Evolutionary conservation across 148 eudicot genomes (phyloP).

Genomic region (Dianthus caryophyllus): DNA sequence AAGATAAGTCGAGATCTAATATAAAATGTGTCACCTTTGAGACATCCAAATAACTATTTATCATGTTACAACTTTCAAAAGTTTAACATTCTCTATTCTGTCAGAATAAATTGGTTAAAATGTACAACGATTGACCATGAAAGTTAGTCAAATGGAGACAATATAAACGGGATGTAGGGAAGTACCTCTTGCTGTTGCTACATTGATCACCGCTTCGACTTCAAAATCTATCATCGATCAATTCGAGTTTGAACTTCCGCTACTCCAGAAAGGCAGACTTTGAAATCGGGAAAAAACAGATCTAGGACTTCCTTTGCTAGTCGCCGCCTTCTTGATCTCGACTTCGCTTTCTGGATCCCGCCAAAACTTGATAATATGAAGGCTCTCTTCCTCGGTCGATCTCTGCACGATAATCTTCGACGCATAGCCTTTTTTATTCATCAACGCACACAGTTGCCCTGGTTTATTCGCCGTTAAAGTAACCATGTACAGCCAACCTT

Average conservation of each 20-base stretch:
- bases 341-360: conserved; percentile 48
- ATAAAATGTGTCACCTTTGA: too few relatives aligned
- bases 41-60: too few relatives aligned
- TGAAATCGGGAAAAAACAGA: conserved; percentile 43
- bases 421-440: conserved; percentile 76
- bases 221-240: conserved; percentile 13
- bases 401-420: conserved; percentile 73
- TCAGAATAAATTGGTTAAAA: too few relatives aligned
- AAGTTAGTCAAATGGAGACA: too few relatives aligned
- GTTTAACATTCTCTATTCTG: too few relatives aligned
- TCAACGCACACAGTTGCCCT: conserved; percentile 57
- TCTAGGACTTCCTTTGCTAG: conserved; percentile 25
- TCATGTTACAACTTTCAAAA: too few relatives aligned
- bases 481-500: conserved; percentile 88
- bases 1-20: too few relatives aligned
- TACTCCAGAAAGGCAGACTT: conserved; percentile 38
- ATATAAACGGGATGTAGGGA: too few relatives aligned
- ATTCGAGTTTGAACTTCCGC: conserved; percentile 23
- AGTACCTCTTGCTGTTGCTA: background rate
- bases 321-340: conserved; percentile 30
- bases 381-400: conserved; percentile 90
- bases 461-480: conserved; percentile 71
- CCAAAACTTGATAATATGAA: conserved; percentile 87
- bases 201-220: background rate
- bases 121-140: too few relatives aligned